phyloP scores from a whole-genome alignment of 345 rosid genomes.

The Microcos paniculata region DNA sequence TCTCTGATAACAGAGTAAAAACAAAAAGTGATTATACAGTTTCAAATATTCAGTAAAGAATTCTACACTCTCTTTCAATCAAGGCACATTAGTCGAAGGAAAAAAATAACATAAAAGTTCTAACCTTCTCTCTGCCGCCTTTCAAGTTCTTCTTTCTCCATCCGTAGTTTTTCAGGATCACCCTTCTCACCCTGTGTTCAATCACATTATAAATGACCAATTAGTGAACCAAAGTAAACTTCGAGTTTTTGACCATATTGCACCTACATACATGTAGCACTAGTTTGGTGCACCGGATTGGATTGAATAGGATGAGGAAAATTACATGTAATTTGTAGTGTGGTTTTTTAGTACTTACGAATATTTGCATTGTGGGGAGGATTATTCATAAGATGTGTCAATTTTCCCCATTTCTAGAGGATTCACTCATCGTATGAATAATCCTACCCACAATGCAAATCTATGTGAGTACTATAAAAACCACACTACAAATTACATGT shows the following conservation, averaged over 20 bases:
- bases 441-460: no score
- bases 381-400: no score
- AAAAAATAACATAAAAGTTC: slow-evolving; percentile 1
- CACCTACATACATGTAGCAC: not conserved
- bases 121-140: slow-evolving; percentile 77
- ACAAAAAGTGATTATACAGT: not conserved
- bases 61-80: not conserved
- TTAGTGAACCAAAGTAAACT: not conserved
- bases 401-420: no score
- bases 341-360: no score
- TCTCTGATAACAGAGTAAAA: slow-evolving; percentile 45
- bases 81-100: not conserved
- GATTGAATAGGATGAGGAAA: no score
- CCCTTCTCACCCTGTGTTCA: slow-evolving; percentile 59
- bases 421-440: no score
- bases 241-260: not conserved
- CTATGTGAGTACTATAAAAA: no score
- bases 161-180: slow-evolving; percentile 77
- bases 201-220: slow-evolving; percentile 6
- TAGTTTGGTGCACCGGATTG: no score
- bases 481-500: no score
- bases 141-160: slow-evolving; percentile 80
- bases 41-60: slow-evolving; percentile 6
- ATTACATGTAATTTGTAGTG: no score
- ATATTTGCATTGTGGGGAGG: no score